phyloP scores from a whole-genome alignment of 768 basidiomycete species.

The Agaricus subrufescens region DNA sequence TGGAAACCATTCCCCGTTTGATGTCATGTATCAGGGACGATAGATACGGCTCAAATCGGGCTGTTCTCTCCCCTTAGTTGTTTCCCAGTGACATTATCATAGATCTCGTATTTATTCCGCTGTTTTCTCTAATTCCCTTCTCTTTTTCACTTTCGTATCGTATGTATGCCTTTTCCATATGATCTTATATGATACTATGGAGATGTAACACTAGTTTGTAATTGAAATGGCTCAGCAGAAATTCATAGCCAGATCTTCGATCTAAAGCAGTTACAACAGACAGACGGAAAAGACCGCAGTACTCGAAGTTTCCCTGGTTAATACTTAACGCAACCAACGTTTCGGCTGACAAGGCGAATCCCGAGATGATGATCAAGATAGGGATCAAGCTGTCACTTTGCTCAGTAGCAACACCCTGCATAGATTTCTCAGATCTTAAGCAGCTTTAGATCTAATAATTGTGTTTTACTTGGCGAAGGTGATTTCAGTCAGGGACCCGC shows the following conservation, averaged over 20 bases:
- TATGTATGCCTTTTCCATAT: background rate
- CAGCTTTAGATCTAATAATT: conserved; percentile 7
- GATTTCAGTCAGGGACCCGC: background rate
- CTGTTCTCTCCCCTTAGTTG: conserved; percentile 1
- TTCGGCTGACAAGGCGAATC: too few relatives aligned
- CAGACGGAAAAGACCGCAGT: too few relatives aligned
- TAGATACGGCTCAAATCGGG: background rate
- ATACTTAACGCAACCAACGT: too few relatives aligned
- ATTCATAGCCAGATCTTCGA: too few relatives aligned
- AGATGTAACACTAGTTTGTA: conserved; percentile 5
- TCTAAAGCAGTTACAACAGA: background rate
- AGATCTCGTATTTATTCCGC: background rate
- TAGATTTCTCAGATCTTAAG: conserved; percentile 9
- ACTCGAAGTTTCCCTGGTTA: too few relatives aligned
- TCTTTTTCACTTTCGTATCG: background rate
- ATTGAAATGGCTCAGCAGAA: background rate
- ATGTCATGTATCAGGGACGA: conserved; percentile 8
- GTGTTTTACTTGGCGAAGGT: background rate
- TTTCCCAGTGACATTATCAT: background rate
- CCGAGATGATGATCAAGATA: too few relatives aligned
- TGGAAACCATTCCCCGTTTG: conserved; percentile 7
- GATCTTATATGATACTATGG: conserved; percentile 3
- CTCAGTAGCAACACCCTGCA: background rate
- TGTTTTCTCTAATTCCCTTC: background rate
- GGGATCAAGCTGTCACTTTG: background rate